Base-by-base conservation (phyloP, 2,329 filamentous ascomycete species). In the Aspergillus clavatus region DNA sequence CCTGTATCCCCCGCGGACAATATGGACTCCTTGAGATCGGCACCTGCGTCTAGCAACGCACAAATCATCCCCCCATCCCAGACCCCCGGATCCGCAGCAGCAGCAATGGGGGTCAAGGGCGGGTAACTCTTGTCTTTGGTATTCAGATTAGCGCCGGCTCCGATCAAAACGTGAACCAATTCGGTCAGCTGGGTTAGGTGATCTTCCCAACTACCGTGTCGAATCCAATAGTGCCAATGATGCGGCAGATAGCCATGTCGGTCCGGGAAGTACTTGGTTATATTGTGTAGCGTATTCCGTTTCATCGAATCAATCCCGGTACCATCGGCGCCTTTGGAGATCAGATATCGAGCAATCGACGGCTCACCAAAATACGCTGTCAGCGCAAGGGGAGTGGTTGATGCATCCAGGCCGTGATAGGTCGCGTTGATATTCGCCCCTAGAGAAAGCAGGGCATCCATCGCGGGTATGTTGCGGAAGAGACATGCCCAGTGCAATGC, bases 191-290 rank as follows among this genome's bases (percentile, higher is more conserved):
- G 18, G 2, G 36, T 11, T 26, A 56, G 37, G 50, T 61, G 57
- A 4, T 48, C 38, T 4, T 57, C 45, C 56, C 56, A 62, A 21
- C 36, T 38, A 1, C 59, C 58, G 35, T 62, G 59, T 5, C 58
- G 58, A n/a, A 60, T 52, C 59, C 59, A 61, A 45, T 58, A 60
- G 38, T 62, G 52, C 59, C 59, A 62, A n/a, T 53, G 42, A 47
- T 57, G 51, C 6, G 49, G 45, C 11, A 60, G 26, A 21, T 52
- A 52, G 5, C 59, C 57, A 54, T 61, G 56, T 40, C 51, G 42
- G 21, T 57, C 56, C 14, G 55, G 56, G 2, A 54, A 43, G 39
- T 54, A 54, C 24, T 52, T 50, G 1, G 54, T 53, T 40, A 61
- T 53, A 21, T 38, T 39, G 37, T 62, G 56, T n/a, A 62, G 46